phyloP scores from a whole-genome alignment of 805 yeast species.

The Hanseniaspora guilliermondii region DNA sequence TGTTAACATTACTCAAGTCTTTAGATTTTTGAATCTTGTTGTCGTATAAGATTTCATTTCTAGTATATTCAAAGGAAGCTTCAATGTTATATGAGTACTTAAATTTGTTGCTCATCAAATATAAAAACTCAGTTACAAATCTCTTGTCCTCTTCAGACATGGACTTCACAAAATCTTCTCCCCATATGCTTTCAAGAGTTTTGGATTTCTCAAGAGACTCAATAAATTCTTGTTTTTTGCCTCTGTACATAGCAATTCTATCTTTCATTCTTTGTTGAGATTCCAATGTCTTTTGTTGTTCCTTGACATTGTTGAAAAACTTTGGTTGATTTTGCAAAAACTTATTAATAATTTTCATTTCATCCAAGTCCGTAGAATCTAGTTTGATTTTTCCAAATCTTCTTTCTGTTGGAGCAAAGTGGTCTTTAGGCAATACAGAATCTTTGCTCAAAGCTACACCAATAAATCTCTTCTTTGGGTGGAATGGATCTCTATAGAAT shows the following conservation, averaged over 20 bases:
- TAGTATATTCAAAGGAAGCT: slow-evolving; percentile 7
- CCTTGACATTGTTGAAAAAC: background rate
- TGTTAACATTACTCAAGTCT: slow-evolving; percentile 82
- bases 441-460: slow-evolving; percentile 70
- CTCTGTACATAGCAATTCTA: slow-evolving; percentile 87
- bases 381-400: slow-evolving; percentile 56
- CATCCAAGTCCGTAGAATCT: background rate
- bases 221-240: slow-evolving; percentile 79
- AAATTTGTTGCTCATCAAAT: slow-evolving; percentile 4
- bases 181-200: slow-evolving; percentile 29
- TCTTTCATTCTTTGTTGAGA: slow-evolving; percentile 76
- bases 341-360: slow-evolving; percentile 34
- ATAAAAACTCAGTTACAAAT: slow-evolving; percentile 12
- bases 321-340: slow-evolving; percentile 18
- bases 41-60: slow-evolving; percentile 18
- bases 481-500: slow-evolving; percentile 89
- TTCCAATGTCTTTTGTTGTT: slow-evolving; percentile 36
- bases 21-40: slow-evolving; percentile 63
- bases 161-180: background rate
- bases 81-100: slow-evolving; percentile 29
- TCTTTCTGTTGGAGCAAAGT: slow-evolving; percentile 77
- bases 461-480: slow-evolving; percentile 78
- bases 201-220: slow-evolving; percentile 70
- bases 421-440: slow-evolving; percentile 67
- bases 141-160: background rate